Evolutionary conservation across 345 rosid genomes (phyloP), one percentile per base, ranked within the genome.

Genomic region (Durio zibethinus): DNA sequence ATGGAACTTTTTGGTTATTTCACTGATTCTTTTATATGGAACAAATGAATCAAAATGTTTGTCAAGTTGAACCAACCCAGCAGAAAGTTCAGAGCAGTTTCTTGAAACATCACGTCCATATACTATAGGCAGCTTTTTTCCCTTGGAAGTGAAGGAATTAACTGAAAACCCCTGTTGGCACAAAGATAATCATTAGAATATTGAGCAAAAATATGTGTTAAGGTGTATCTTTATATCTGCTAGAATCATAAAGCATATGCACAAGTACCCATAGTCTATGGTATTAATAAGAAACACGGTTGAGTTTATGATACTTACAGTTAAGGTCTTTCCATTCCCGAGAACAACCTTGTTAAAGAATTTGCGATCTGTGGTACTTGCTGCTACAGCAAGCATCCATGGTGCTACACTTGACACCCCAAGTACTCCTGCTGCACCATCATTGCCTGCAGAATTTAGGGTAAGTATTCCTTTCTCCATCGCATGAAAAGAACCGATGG

Each of bases 301-400:
- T 11, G 27, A 21, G 9, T 10, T 75, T 27, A 43, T 0, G 25
- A 38, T 2, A 74, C 90, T 80, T 79, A 91, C 98, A 0, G 77
- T 33, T 59, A 84, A 12, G 16, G 64, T 76, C 63, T 25, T 70
- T 67, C 94, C 92, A 74, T 89, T 85, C 21, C 97, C 93, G 7
- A 95, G 86, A 81, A 87, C 86, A 57, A 90, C 80, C 15, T 82
- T 23, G 27, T 90, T 84, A 27, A 47, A 67, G n/a, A 91, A 92
- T 81, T 87, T 82, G 23, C 98, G 78, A 31, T 95, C 96, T 18
- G 84, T 76, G 62, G 84, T 84, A 67, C 84, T 88, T 57, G 98
- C 98, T 2, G 91, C 97, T 7, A 90, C 93, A 0, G 97, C 85
- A 82, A 93, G 12, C 35, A 95, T 82, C 99, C 99, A 95, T 0